Conservation (phyloP, 2,329 filamentous ascomycete genomes). For the Colletotrichum zoysiae region DNA sequence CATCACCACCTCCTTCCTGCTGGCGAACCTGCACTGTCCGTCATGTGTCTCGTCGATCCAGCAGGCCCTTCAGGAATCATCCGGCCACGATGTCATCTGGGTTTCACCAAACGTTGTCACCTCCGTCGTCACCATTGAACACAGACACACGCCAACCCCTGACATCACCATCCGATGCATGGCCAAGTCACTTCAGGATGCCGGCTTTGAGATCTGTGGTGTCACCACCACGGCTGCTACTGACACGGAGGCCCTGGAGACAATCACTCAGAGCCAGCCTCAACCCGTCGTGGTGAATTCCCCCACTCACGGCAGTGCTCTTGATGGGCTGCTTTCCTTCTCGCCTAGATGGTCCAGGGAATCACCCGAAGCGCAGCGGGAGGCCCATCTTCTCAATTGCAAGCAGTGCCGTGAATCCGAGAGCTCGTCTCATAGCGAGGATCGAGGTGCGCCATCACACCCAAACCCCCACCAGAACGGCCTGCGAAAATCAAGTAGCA, state of each 20-base stretch:
- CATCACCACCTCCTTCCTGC: constrained; percentile 71
- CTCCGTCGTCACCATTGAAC: constrained; percentile 74
- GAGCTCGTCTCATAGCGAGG: constrained; percentile 21
- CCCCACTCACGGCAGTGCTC: constrained; percentile 40
- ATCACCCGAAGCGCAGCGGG: constrained; percentile 38
- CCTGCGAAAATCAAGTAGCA: constrained; percentile 20
- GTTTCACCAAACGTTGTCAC: constrained; percentile 79
- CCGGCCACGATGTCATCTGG: constrained; percentile 62
- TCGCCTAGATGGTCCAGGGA: constrained; percentile 28
- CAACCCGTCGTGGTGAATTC: constrained; percentile 44
- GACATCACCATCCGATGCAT: constrained; percentile 59
- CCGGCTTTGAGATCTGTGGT: constrained; percentile 70
- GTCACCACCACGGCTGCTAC: constrained; percentile 55
- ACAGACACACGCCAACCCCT: constrained; percentile 56
- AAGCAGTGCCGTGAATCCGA: constrained; percentile 54
- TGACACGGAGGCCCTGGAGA: constrained; percentile 45
- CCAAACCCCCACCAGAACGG: constrained; percentile 11
- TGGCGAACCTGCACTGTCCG: constrained; percentile 83
- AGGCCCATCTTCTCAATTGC: constrained; percentile 58
- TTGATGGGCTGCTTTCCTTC: constrained; percentile 43
- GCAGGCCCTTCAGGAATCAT: constrained; percentile 64
- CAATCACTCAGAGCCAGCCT: constrained; percentile 44
- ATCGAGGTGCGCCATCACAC: not conserved
- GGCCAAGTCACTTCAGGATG: constrained; percentile 63
- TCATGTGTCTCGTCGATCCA: constrained; percentile 78